A percentile compares a stretch with the other conserved stretches of the same genome.
phyloP scores from a whole-genome alignment of 495 filamentous ascomycete genomes.

The Podospora appendiculata region DNA sequence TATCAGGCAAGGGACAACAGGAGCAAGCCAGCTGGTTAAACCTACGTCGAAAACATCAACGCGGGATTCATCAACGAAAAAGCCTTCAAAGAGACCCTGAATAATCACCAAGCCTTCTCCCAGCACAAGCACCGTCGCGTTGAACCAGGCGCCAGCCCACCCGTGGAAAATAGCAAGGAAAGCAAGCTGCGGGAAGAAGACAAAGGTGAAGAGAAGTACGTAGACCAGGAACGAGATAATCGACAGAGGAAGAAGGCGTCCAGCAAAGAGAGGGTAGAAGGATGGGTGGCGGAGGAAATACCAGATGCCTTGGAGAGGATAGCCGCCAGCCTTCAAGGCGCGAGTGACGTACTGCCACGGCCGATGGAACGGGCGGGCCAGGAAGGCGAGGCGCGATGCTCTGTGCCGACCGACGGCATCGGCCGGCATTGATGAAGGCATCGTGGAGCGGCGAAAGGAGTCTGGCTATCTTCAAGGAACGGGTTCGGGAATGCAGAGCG shows the following conservation, averaged over 20 bases:
- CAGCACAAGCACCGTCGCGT: constrained; percentile 69
- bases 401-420: background rate
- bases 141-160: constrained; percentile 62
- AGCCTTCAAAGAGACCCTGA: constrained; percentile 67
- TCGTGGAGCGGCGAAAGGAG: background rate
- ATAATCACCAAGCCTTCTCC: constrained; percentile 76
- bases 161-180: constrained; percentile 80
- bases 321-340: constrained; percentile 25
- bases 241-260: constrained; percentile 61
- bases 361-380: constrained; percentile 5
- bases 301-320: constrained; percentile 54
- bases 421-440: background rate
- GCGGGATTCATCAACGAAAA: constrained; percentile 73
- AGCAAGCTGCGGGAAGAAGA: constrained; percentile 80
- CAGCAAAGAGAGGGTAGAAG: constrained; percentile 59
- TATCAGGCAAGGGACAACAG: background rate
- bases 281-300: constrained; percentile 65
- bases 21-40: constrained; percentile 14
- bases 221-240: constrained; percentile 69
- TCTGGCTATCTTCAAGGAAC: background rate
- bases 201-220: constrained; percentile 68
- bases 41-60: constrained; percentile 90
- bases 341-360: constrained; percentile 21
- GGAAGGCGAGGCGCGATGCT: background rate
- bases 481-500: no score